Base-by-base conservation (phyloP, 192 early-diverging fungal species). In the Podila horticola region DNA sequence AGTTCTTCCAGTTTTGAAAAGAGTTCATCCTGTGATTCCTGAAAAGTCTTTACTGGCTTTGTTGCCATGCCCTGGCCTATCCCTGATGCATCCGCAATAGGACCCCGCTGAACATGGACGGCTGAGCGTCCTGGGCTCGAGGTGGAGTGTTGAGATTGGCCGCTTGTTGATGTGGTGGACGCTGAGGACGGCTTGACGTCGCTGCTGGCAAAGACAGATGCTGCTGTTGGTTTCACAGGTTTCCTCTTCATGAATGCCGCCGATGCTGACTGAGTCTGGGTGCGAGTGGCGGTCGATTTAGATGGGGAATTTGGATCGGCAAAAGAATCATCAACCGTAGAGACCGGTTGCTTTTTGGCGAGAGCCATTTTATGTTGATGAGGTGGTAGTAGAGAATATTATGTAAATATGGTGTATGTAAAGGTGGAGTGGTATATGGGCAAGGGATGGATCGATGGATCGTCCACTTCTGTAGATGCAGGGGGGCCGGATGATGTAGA, bases 1-100 rank as follows among this genome's bases (percentile, higher is more conserved):
- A 79, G 59, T 0, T 66, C 50, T 24, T 79, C 65, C 9, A 79
- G 38, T 29, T 79, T 79, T 19, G 69, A 71, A 52, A 71, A 79
- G 24, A 79, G 36, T 17, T 79, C 75, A 10, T 71, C 59, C 51
- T 79, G 75, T 20, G 75, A 71, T 64, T 79, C 68, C n/a, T 71
- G 55, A 36, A 79, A 79, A 2, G 65, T 62, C 5, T 67, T 71
- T 31, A 36, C 58, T 4, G 69, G 45, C 19, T 34, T 57, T 24
- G 60, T 64, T 7, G 50, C 29, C 59, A 61, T 61, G 26, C 59
- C 59, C 59, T 69, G 64, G 4, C 67, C 74, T 13, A 24, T 65
- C 3, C 64, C 58, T 31, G 58, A 45, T 15, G 64, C 58, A 5
- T 63, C 69, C 5, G 51, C 31, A 3, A 45, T 13, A 45, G 61